A percentile compares a stretch with the other conserved stretches of the same genome.
phyloP scores from a whole-genome alignment of 108 stramenopile genomes.

The Licmophora abbreviata region DNA sequence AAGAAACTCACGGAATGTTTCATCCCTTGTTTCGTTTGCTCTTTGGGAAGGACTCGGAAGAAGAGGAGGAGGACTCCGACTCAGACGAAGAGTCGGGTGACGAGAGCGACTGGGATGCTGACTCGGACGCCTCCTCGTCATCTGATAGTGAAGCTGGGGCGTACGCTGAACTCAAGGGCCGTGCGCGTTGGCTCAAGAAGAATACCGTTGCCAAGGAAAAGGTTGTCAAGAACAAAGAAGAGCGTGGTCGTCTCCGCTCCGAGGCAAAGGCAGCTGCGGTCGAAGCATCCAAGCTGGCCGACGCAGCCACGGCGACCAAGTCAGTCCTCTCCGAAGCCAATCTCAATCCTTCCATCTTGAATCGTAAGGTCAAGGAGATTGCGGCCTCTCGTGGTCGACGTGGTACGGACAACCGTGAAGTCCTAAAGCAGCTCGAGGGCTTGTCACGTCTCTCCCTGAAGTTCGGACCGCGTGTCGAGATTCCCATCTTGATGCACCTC shows the following conservation, averaged over 20 bases:
- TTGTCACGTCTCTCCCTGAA: slow-evolving; percentile 65
- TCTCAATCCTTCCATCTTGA: slow-evolving; percentile 57
- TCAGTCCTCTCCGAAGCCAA: slow-evolving; percentile 50
- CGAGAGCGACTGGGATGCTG: slow-evolving; percentile 46
- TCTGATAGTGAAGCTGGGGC: slow-evolving; percentile 53
- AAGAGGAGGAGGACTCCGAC: slow-evolving; percentile 26
- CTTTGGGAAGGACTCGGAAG: slow-evolving; percentile 16
- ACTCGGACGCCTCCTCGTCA: slow-evolving; percentile 28
- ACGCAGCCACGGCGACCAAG: slow-evolving; percentile 42
- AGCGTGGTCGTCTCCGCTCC: slow-evolving; percentile 32
- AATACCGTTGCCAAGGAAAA: slow-evolving; percentile 68
- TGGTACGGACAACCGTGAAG: slow-evolving; percentile 64
- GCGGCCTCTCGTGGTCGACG: slow-evolving; percentile 84
- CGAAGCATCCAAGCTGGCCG: slow-evolving; percentile 21
- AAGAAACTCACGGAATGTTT: no score
- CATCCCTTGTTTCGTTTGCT: not conserved
- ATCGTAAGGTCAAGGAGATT: slow-evolving; percentile 79
- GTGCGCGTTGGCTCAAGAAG: slow-evolving; percentile 95
- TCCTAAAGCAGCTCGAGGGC: slow-evolving; percentile 83
- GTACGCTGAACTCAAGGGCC: slow-evolving; percentile 80
- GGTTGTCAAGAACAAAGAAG: slow-evolving; percentile 68
- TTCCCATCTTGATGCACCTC: slow-evolving; percentile 94
- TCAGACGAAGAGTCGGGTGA: slow-evolving; percentile 37
- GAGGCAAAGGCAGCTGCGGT: slow-evolving; percentile 26
- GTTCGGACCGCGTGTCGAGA: slow-evolving; percentile 86